A percentile compares a stretch with the other conserved stretches of the same genome.
These are phyloP conservation scores for Yamadazyma friedrichii DNA, from an alignment of 1,139 yeast genomes.

Conservation along the genomic window DNA sequence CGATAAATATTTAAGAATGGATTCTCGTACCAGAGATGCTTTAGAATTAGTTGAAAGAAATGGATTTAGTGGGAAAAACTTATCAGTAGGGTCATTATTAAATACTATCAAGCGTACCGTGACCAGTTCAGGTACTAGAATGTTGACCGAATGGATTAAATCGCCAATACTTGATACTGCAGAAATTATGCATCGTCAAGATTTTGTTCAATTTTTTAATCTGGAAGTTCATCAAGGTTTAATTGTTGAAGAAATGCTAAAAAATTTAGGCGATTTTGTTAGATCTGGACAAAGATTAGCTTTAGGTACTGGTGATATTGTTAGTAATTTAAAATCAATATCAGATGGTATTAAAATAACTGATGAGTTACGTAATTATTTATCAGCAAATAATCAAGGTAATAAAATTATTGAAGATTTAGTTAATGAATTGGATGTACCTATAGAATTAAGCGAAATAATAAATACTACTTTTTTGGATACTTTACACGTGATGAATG, in stretches of 20 bases:
- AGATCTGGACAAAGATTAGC: slow-evolving; percentile 38
- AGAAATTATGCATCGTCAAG: slow-evolving; percentile 62
- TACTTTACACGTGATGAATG: slow-evolving; percentile 2
- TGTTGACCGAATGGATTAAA: slow-evolving; percentile 76
- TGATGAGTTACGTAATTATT: slow-evolving; percentile 21
- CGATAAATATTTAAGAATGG: slow-evolving; percentile 67
- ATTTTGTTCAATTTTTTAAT: slow-evolving; percentile 54
- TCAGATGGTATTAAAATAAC: slow-evolving; percentile 31
- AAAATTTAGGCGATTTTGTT: slow-evolving; percentile 36
- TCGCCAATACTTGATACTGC: slow-evolving; percentile 67
- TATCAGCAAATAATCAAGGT: slow-evolving; percentile 15
- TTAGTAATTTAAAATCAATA: slow-evolving; percentile 28
- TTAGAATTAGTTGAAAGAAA: slow-evolving; percentile 64
- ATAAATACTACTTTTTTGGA: slow-evolving; percentile 28
- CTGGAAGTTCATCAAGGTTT: slow-evolving; percentile 23
- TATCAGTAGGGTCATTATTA: slow-evolving; percentile 66
- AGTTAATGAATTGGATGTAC: slow-evolving; percentile 27
- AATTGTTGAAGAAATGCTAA: slow-evolving; percentile 20
- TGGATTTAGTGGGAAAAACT: slow-evolving; percentile 49
- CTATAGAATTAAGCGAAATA: slow-evolving; percentile 25
- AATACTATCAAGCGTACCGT: slow-evolving; percentile 68
- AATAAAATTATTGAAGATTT: slow-evolving; percentile 18
- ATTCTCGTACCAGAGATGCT: slow-evolving; percentile 77
- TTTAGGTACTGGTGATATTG: slow-evolving; percentile 35
- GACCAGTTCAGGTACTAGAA: slow-evolving; percentile 79